Conservation (phyloP, 179 eudicot species). For the Silene vulgaris region DNA sequence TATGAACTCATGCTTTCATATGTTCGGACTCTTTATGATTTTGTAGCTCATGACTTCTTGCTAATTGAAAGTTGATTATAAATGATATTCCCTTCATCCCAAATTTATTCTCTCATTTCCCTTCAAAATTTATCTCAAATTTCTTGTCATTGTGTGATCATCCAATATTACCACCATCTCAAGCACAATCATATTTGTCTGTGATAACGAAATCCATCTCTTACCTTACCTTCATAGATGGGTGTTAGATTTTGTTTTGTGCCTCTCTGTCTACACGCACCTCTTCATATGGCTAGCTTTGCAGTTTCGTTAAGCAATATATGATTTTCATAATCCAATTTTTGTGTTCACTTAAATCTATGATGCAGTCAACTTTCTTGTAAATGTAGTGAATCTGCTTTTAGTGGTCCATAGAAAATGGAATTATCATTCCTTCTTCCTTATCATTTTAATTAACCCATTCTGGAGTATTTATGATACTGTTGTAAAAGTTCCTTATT, state of each 20-base stretch:
- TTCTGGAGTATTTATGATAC: not conserved
- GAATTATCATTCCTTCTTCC: not conserved
- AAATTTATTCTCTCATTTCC: too few species aligned
- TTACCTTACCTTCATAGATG: not conserved
- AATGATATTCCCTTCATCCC: too few species aligned
- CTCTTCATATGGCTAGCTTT: not conserved
- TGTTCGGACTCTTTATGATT: too few species aligned
- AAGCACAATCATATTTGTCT: too few species aligned
- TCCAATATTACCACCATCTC: too few species aligned
- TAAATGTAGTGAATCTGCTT: too few species aligned
- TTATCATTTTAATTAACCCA: not conserved
- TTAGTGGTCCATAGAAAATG: not conserved
- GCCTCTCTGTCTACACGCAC: not conserved
- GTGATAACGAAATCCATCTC: not conserved
- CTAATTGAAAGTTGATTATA: too few species aligned
- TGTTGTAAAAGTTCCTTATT: not conserved
- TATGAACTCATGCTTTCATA: too few species aligned
- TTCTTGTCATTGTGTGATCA: too few species aligned
- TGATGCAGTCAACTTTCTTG: too few species aligned
- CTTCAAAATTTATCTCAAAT: too few species aligned
- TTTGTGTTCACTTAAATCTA: not conserved
- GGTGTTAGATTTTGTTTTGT: not conserved
- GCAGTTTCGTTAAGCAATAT: not conserved
- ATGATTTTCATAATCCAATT: not conserved
- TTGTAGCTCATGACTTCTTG: too few species aligned